phyloP scores from a whole-genome alignment of 2,329 filamentous ascomycete genomes.

The Parascedosporium putredinis region DNA sequence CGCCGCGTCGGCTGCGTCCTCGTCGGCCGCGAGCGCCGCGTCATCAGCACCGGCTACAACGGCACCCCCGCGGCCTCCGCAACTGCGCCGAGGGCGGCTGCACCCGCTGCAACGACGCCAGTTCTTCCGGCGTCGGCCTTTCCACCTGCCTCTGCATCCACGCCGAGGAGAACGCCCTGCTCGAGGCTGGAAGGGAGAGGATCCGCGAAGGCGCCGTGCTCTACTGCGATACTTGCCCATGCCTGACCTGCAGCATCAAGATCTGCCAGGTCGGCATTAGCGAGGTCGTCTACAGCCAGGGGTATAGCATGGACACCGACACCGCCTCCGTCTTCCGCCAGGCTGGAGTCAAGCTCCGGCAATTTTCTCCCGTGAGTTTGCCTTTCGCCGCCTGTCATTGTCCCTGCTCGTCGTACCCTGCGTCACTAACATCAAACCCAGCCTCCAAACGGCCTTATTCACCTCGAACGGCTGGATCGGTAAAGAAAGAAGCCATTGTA shows the following conservation, averaged over 20 bases:
- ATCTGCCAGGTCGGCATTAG: conserved; percentile 93
- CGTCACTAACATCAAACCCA: conserved; percentile 19
- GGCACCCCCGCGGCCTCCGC: conserved; percentile 76
- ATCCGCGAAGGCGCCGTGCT: conserved; percentile 73
- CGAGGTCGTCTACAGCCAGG: conserved; percentile 89
- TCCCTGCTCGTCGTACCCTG: neutral
- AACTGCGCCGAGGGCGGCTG: conserved; percentile 95
- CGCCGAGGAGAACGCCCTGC: conserved; percentile 90
- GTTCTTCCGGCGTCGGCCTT: conserved; percentile 59
- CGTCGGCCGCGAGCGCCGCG: conserved; percentile 66
- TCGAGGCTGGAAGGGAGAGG: conserved; percentile 87
- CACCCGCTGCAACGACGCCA: conserved; percentile 69
- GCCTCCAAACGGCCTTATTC: conserved; percentile 55
- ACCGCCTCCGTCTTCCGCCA: conserved; percentile 73
- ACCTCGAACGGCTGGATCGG: conserved; percentile 42
- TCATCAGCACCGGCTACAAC: conserved; percentile 95
- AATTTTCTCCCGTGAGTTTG: conserved; percentile 69
- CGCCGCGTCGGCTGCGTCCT: conserved; percentile 89
- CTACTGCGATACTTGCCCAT: conserved; percentile 95
- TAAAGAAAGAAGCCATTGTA: too few species aligned
- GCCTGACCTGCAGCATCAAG: conserved; percentile 96
- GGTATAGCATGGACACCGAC: conserved; percentile 87
- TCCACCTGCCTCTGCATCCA: conserved; percentile 93
- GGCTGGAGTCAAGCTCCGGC: conserved; percentile 74
- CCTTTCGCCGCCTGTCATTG: conserved; percentile 14